Base-by-base conservation (phyloP, 441 rosid genomes). In the California macrophylla region DNA sequence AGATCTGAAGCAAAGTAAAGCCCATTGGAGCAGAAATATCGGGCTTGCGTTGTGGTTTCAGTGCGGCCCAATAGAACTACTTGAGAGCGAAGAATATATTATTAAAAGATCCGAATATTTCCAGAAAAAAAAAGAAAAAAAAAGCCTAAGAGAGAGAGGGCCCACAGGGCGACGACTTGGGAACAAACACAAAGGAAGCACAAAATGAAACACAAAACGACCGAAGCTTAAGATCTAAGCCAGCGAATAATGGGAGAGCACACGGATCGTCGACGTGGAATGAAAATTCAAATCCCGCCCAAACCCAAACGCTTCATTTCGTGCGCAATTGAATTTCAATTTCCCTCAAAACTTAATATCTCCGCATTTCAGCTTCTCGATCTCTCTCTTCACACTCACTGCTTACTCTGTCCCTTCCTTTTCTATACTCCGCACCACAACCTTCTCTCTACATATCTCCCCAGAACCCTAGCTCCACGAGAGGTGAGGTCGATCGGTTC, bases 301-400 rank as follows among this genome's bases (percentile, higher is more conserved):
- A 86, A 89, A 90, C 87, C 72, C 72, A 58, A 64, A 75, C 82
- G 20, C 26, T 83, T 71, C 85, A 83, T 85, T 82, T 87, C 84
- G 80, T 74, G 74, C 80, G 89, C 87, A 90, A 85, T 90, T 87
- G 86, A 88, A 87, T 84, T 88, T 85, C 83, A 83, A 85, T 88
- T 88, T 85, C 69, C 72, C 64, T 40, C 61, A 45, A 69, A 71
- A 65, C 76, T 73, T 68, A 85, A 85, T 84, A 85, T 85, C 86
- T 86, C 86, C 81, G 72, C 75, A 79, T 64, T 71, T 69, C 65
- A n/a, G 60, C 50, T 10, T 32, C 36, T 40, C 50, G 15, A 2
- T 40, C 16, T 62, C 23, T 21, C 42, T 7, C 4, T 45, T 52
- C 72, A 21, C 29, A 47, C 23, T 24, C 66, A 21, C 4, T 32